Conservation (phyloP, 2,329 filamentous ascomycete genomes). For the Plenodomus tracheiphilus region DNA sequence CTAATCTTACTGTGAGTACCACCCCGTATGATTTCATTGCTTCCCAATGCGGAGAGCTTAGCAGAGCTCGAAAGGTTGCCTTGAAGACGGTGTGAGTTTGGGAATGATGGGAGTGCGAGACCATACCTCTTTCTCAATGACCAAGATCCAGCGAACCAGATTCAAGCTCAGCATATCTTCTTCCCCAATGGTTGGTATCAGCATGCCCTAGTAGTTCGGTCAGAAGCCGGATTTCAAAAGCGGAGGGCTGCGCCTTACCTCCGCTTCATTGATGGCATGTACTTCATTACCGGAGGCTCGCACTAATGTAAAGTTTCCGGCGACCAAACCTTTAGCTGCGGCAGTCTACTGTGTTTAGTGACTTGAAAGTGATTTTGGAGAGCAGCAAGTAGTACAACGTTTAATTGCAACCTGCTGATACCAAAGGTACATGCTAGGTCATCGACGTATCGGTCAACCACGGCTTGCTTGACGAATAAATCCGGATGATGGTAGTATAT, state of each 20-base stretch:
- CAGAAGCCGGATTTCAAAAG: background rate
- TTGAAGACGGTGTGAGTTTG: conserved; percentile 48
- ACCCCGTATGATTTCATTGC: conserved; percentile 59
- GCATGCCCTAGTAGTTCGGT: conserved; percentile 55
- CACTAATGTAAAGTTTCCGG: conserved; percentile 59
- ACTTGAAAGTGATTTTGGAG: background rate
- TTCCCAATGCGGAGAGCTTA: conserved; percentile 60
- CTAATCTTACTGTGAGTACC: conserved; percentile 64
- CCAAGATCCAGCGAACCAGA: conserved; percentile 64
- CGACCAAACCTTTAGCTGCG: conserved; percentile 71
- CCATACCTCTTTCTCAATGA: conserved; percentile 77
- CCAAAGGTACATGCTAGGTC: conserved; percentile 72
- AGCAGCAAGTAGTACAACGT: conserved; percentile 60
- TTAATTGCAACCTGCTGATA: conserved; percentile 65
- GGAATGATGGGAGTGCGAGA: conserved; percentile 15
- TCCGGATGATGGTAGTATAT: conserved; percentile 78
- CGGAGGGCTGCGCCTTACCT: conserved; percentile 31
- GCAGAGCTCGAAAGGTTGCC: conserved; percentile 75
- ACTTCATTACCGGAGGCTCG: conserved; percentile 51
- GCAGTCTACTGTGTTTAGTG: conserved; percentile 59
- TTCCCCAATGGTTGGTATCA: conserved; percentile 60
- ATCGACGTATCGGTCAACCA: conserved; percentile 74
- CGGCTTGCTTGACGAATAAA: conserved; percentile 69
- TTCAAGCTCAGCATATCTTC: conserved; percentile 57
- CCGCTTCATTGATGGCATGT: conserved; percentile 46